phyloP scores from a whole-genome alignment of 164 flowering plant genomes.

The Piper betle region DNA sequence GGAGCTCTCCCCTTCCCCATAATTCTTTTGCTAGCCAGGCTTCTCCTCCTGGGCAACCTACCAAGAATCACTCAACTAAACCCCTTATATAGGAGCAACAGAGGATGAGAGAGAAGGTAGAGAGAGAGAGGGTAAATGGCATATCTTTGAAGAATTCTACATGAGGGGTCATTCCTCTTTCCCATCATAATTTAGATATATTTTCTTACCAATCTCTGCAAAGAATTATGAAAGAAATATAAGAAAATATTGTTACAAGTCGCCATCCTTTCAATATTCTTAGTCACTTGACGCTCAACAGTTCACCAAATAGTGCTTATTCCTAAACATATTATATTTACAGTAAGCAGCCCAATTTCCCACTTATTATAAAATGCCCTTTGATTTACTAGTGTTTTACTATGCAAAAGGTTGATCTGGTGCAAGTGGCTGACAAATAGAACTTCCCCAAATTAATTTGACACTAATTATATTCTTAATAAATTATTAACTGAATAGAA shows the following conservation, averaged over 20 bases:
- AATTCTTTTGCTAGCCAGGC: too few species aligned
- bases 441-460: too few species aligned
- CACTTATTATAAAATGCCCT: background rate
- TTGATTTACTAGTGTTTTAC: too few species aligned
- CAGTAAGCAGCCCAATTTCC: background rate
- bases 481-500: too few species aligned
- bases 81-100: slow-evolving; percentile 1
- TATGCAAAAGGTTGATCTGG: too few species aligned
- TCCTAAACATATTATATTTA: background rate
- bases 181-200: too few species aligned
- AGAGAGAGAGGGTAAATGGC: too few species aligned
- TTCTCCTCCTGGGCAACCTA: background rate
- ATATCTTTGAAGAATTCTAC: too few species aligned
- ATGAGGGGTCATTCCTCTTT: slow-evolving; percentile 3
- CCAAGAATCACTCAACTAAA: background rate
- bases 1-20: slow-evolving; percentile 47
- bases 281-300: slow-evolving; percentile 4
- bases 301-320: too few species aligned
- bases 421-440: too few species aligned
- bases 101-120: too few species aligned
- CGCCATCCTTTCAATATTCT: background rate
- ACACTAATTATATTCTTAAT: too few species aligned
- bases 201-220: slow-evolving; percentile 1
- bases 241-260: slow-evolving; percentile 1
- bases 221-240: slow-evolving; percentile 2